Evolutionary conservation across 1,139 yeast genomes (phyloP).

Genomic region (Hyphopichia khmerensis): DNA sequence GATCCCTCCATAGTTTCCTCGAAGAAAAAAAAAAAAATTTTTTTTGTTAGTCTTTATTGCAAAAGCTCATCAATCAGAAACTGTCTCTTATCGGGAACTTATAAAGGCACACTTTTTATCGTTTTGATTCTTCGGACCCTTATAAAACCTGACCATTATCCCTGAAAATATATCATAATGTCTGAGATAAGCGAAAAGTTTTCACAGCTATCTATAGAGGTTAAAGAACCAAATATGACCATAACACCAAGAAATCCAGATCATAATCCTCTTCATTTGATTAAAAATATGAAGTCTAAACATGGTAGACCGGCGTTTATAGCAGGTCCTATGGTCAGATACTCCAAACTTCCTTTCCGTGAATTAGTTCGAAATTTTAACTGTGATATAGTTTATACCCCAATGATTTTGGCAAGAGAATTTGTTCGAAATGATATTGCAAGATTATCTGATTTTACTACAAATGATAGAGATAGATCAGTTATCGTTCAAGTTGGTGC

Average conservation of each 20-base stretch:
- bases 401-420: slow-evolving; percentile 95
- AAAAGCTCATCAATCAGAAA: not conserved
- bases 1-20: not conserved
- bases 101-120: not conserved
- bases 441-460: slow-evolving; percentile 78
- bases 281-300: slow-evolving; percentile 30
- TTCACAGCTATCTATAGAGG: not conserved
- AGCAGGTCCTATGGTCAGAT: slow-evolving; percentile 97
- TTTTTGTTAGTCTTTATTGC: not conserved
- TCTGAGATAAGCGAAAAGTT: not conserved
- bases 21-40: too few species aligned
- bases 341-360: slow-evolving; percentile 90
- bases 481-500: slow-evolving; percentile 91
- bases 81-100: too few species aligned
- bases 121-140: not conserved
- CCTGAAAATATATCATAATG: too few species aligned
- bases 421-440: slow-evolving; percentile 86
- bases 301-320: slow-evolving; percentile 66
- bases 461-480: slow-evolving; percentile 66
- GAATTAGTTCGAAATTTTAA: slow-evolving; percentile 72
- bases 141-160: too few species aligned
- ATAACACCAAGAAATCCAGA: slow-evolving; percentile 34
- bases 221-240: not conserved
- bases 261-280: slow-evolving; percentile 56
- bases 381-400: slow-evolving; percentile 86